Evolutionary conservation across 2,329 filamentous ascomycete genomes (phyloP).

Genomic region (Ophiostoma populinum): DNA sequence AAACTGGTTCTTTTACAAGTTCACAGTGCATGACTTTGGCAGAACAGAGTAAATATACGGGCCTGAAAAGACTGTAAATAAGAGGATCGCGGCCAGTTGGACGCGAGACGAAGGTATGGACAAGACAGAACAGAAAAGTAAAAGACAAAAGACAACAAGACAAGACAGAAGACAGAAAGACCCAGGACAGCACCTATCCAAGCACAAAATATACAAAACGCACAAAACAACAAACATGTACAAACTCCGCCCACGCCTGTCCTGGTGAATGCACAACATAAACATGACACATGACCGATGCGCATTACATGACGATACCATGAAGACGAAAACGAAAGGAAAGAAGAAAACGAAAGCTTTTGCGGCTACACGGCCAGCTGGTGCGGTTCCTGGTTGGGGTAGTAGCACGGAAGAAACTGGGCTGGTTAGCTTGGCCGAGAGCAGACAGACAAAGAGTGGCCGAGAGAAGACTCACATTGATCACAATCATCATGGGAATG

Average conservation of each 20-base stretch:
- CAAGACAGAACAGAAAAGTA: background rate
- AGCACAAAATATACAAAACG: background rate
- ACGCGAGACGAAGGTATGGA: background rate
- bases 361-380: slow-evolving; percentile 34
- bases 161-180: background rate
- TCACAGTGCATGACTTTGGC: too few species aligned
- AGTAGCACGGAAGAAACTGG: slow-evolving; percentile 43
- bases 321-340: background rate
- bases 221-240: background rate
- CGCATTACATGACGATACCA: too few species aligned
- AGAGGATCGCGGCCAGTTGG: background rate
- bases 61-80: background rate
- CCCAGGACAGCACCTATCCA: background rate
- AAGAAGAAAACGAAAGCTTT: background rate
- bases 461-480: slow-evolving; percentile 58
- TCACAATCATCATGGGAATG: slow-evolving; percentile 95
- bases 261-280: background rate
- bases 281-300: background rate
- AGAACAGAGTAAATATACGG: background rate
- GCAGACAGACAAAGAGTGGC: background rate
- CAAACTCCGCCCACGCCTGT: too few species aligned
- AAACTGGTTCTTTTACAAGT: too few species aligned
- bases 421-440: slow-evolving; percentile 4
- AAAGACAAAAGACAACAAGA: background rate
- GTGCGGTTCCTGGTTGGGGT: slow-evolving; percentile 36